Percentiles rank a stretch among this genome's conserved stretches.
Evolutionary conservation across 1,284 basidiomycete species (phyloP).

Genomic region (Apiotrichum laibachii): DNA sequence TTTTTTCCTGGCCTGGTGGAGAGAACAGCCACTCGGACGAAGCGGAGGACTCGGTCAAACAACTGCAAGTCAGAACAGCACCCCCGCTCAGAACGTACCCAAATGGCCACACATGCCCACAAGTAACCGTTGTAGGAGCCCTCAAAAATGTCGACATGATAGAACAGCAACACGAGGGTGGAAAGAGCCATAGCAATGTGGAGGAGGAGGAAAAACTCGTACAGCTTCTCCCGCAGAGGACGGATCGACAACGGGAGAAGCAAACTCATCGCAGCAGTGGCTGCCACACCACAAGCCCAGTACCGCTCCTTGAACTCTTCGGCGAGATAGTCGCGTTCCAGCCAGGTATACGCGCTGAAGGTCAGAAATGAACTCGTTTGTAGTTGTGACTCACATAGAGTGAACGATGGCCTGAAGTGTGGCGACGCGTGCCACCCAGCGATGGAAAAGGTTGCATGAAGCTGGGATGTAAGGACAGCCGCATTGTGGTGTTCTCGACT

Average conservation of each 20-base stretch:
- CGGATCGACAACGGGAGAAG: conserved; percentile 24
- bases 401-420: conserved; percentile 29
- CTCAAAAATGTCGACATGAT: conserved; percentile 28
- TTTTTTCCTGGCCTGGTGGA: conserved; percentile 2
- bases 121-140: conserved; percentile 22
- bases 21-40: conserved; percentile 21
- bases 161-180: conserved; percentile 26
- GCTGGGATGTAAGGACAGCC: background rate
- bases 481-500: background rate
- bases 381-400: conserved; percentile 16
- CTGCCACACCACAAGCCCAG: conserved; percentile 27
- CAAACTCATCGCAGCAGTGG: conserved; percentile 24
- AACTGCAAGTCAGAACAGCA: background rate
- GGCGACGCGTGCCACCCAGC: conserved; percentile 27
- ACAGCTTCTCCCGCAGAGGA: conserved; percentile 22
- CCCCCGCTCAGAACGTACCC: conserved; percentile 17
- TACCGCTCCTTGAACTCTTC: conserved; percentile 18
- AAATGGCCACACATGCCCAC: conserved; percentile 31
- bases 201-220: conserved; percentile 33
- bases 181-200: conserved; percentile 30
- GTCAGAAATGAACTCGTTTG: background rate
- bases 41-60: conserved; percentile 9
- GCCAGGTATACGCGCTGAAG: conserved; percentile 18
- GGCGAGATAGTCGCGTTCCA: conserved; percentile 12
- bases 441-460: conserved; percentile 30